phyloP scores from a whole-genome alignment of 2,329 filamentous ascomycete species.

The Aspergillus latus region DNA sequence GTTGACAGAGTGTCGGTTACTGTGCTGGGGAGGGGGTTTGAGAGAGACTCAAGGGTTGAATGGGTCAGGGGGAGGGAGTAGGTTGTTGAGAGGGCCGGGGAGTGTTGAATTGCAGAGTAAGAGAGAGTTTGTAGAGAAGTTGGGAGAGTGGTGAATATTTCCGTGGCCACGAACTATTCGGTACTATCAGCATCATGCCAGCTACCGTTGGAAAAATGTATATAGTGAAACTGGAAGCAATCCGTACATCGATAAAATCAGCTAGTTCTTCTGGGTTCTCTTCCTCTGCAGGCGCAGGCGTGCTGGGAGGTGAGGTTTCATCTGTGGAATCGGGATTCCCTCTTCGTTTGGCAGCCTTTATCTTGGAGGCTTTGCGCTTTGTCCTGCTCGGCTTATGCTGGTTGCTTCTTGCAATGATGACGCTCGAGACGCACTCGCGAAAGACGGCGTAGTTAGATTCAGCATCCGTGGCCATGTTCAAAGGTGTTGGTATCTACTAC shows the following conservation, averaged over 20 bases:
- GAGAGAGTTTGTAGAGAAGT: conserved; percentile 60
- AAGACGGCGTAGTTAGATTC: conserved; percentile 65
- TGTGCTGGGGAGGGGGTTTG: conserved; percentile 57
- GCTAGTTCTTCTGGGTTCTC: conserved; percentile 65
- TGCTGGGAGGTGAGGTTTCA: not conserved
- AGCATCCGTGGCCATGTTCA: conserved; percentile 40
- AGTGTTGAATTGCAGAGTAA: conserved; percentile 57
- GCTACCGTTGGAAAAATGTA: not conserved
- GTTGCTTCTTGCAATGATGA: conserved; percentile 63
- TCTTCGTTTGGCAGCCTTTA: conserved; percentile 18
- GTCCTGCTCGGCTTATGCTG: conserved; percentile 47
- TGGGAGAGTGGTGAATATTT: conserved; percentile 68
- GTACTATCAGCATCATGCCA: not conserved
- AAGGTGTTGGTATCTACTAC: no score
- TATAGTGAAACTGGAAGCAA: not conserved
- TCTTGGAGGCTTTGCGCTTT: conserved; percentile 23
- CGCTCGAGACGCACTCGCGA: conserved; percentile 70
- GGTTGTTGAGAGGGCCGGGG: conserved; percentile 50
- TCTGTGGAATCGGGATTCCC: conserved; percentile 19
- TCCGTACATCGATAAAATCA: conserved; percentile 71
- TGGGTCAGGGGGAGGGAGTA: conserved; percentile 61
- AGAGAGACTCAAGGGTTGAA: conserved; percentile 51
- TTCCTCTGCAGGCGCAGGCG: conserved; percentile 25
- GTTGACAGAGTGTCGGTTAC: conserved; percentile 66
- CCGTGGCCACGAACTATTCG: conserved; percentile 64